Conservation (phyloP, 148 eudicot species). For the Diospyros lotus region DNA sequence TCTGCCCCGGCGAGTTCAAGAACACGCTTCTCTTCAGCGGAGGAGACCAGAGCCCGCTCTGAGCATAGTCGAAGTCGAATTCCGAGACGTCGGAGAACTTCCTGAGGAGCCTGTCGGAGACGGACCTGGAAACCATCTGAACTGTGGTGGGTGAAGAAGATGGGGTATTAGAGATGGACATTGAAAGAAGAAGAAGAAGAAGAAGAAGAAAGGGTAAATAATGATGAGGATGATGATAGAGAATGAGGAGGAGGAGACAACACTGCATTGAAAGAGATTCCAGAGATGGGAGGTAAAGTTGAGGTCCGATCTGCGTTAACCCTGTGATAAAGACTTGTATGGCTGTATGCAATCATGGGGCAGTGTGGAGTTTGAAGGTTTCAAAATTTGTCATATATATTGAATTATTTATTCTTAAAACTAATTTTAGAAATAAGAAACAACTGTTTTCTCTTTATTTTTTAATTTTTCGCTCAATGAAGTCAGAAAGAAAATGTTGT, state of each 20-base stretch:
- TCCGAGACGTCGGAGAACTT: slow-evolving; percentile 55
- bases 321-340: slow-evolving; percentile 11
- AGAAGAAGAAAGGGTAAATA: not conserved
- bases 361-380: too few relatives aligned
- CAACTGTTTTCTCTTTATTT: too few relatives aligned
- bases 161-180: slow-evolving; percentile 15
- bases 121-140: slow-evolving; percentile 43
- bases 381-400: too few relatives aligned
- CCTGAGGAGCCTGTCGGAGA: slow-evolving; percentile 39
- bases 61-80: slow-evolving; percentile 46
- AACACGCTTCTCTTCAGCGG: slow-evolving; percentile 39
- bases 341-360: slow-evolving; percentile 14
- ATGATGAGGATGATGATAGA: not conserved
- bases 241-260: not conserved
- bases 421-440: too few relatives aligned
- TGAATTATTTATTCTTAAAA: too few relatives aligned
- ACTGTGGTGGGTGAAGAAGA: slow-evolving; percentile 13
- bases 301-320: not conserved
- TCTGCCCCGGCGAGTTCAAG: slow-evolving; percentile 27
- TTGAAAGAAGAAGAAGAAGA: not conserved
- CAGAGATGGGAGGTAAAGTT: not conserved
- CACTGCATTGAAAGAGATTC: not conserved
- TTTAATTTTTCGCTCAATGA: too few relatives aligned
- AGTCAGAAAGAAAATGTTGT: too few relatives aligned
- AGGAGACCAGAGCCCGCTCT: slow-evolving; percentile 62